phyloP scores from a whole-genome alignment of 345 rosid species.

The Ailanthus altissimus region DNA sequence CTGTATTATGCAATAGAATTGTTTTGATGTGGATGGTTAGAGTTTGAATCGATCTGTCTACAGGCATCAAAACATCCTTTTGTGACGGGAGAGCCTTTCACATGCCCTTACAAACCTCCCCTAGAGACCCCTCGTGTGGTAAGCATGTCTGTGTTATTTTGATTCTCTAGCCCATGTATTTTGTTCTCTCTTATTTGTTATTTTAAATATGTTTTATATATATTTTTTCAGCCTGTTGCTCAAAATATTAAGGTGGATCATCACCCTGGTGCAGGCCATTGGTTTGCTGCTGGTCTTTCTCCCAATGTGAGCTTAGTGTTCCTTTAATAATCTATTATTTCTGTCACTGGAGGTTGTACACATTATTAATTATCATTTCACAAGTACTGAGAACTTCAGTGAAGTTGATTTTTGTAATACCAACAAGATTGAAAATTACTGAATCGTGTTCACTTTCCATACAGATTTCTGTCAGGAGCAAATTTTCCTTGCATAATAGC shows the following conservation, averaged over 20 bases:
- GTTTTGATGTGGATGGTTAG: not conserved
- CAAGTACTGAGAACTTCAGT: not conserved
- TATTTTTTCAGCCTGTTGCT: slow-evolving; percentile 61
- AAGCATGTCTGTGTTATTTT: slow-evolving; percentile 28
- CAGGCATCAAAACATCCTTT: slow-evolving; percentile 99
- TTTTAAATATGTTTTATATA: not conserved
- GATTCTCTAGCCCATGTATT: not conserved
- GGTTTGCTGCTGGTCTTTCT: slow-evolving; percentile 99
- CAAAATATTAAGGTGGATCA: slow-evolving; percentile 94
- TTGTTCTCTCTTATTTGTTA: slow-evolving; percentile 2
- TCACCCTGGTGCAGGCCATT: slow-evolving; percentile 99
- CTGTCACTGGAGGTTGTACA: slow-evolving; percentile 22
- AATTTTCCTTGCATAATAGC: slow-evolving; percentile 69
- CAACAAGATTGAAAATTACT: not conserved
- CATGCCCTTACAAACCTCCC: slow-evolving; percentile 82
- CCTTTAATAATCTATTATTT: slow-evolving; percentile 22
- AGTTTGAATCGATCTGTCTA: slow-evolving; percentile 26
- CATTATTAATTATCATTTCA: not conserved
- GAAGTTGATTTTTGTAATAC: slow-evolving; percentile 14
- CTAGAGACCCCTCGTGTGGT: slow-evolving; percentile 86
- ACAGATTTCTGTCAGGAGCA: slow-evolving; percentile 76
- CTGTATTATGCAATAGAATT: slow-evolving; percentile 6
- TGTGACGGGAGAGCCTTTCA: slow-evolving; percentile 97
- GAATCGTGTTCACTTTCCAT: slow-evolving; percentile 11
- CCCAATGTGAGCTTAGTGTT: slow-evolving; percentile 69